phyloP scores from a whole-genome alignment of 768 basidiomycete species.

The Naganishia vishniacii region DNA sequence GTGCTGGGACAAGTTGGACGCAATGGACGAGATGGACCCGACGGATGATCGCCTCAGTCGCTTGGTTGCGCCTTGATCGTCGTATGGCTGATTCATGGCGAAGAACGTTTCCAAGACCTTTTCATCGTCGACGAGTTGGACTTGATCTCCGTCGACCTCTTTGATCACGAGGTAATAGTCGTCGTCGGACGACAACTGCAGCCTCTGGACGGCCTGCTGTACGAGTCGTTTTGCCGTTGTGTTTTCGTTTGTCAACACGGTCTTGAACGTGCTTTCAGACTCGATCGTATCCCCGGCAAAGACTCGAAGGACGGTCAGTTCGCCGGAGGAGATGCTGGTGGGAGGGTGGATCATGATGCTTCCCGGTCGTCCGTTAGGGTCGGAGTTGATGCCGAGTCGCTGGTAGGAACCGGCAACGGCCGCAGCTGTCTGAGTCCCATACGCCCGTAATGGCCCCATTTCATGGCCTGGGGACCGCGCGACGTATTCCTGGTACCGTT shows the following conservation, averaged over 20 bases:
- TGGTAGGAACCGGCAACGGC: conserved; percentile 57
- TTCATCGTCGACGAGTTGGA: conserved; percentile 61
- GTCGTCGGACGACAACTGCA: conserved; percentile 57
- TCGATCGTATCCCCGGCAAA: conserved; percentile 87
- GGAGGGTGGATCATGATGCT: conserved; percentile 49
- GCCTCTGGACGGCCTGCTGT: conserved; percentile 87
- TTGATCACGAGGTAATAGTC: conserved; percentile 88
- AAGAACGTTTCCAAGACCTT: conserved; percentile 88
- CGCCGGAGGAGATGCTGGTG: conserved; percentile 55
- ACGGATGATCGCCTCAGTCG: conserved; percentile 90
- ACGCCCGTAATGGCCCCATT: conserved; percentile 66
- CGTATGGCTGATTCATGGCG: conserved; percentile 59
- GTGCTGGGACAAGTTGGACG: conserved; percentile 86
- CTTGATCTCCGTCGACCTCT: conserved; percentile 80
- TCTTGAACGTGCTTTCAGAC: conserved; percentile 97
- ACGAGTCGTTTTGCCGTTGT: conserved; percentile 81
- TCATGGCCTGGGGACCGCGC: conserved; percentile 65
- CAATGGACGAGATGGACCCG: conserved; percentile 87
- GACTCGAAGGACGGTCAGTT: conserved; percentile 88
- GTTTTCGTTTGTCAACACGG: conserved; percentile 79
- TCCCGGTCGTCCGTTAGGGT: conserved; percentile 36
- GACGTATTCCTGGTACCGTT: conserved; percentile 81
- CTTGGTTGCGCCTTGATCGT: conserved; percentile 53
- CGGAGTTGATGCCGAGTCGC: conserved; percentile 32
- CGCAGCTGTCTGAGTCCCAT: conserved; percentile 70